A percentile compares a stretch with the other conserved stretches of the same genome.
These are phyloP conservation scores for Saccharomycopsis fermentans DNA, from an alignment of 805 yeast species.

Conservation along the genomic window DNA sequence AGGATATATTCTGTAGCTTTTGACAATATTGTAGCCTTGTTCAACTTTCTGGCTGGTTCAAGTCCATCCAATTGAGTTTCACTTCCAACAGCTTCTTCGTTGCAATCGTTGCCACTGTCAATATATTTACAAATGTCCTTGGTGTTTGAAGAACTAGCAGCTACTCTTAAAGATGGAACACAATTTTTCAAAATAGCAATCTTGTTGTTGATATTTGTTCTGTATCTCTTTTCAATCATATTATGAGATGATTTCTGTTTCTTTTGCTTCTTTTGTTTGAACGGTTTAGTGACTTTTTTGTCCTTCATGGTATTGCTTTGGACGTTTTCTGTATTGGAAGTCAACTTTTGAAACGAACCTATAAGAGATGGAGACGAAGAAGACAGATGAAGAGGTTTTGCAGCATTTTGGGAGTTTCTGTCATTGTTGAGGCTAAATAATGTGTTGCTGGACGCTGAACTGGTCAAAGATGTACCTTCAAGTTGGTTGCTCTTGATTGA, in stretches of 20 bases:
- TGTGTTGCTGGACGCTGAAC: neutral
- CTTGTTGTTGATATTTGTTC: slow-evolving; percentile 63
- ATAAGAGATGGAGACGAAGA: slow-evolving; percentile 5
- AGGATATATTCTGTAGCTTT: slow-evolving; percentile 72
- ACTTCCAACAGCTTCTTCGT: slow-evolving; percentile 45
- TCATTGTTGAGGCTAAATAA: neutral
- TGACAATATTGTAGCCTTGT: slow-evolving; percentile 65
- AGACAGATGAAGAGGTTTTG: neutral
- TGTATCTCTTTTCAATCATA: slow-evolving; percentile 60
- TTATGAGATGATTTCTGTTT: slow-evolving; percentile 58
- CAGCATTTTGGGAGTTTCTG: neutral
- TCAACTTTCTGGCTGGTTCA: slow-evolving; percentile 64
- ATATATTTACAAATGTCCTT: slow-evolving; percentile 25
- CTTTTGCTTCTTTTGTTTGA: slow-evolving; percentile 20
- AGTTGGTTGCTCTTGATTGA: too few relatives aligned
- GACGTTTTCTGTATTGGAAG: neutral
- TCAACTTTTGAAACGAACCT: slow-evolving; percentile 9
- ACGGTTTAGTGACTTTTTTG: neutral
- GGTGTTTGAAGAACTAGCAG: slow-evolving; percentile 29
- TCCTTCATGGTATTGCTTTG: neutral
- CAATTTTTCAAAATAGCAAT: slow-evolving; percentile 53
- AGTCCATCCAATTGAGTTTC: slow-evolving; percentile 53
- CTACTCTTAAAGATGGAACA: slow-evolving; percentile 49
- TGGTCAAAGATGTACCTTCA: neutral
- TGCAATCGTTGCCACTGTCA: slow-evolving; percentile 24